Conservation (phyloP, 768 basidiomycete species). For the Hericium coralloides region DNA sequence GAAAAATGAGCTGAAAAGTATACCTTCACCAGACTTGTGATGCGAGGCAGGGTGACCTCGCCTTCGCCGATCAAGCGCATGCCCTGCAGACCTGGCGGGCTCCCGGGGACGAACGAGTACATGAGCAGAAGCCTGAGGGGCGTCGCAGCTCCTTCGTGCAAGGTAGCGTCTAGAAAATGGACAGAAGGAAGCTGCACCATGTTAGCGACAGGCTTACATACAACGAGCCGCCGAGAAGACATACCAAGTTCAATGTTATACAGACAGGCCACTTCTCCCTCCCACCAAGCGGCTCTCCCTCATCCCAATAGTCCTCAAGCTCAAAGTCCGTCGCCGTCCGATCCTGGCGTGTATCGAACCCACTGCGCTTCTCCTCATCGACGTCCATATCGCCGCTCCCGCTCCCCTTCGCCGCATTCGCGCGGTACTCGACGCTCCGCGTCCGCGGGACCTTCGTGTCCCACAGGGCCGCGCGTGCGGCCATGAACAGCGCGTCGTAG, state of each 20-base stretch:
- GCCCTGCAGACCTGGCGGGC: conserved; percentile 41
- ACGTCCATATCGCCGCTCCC: conserved; percentile 43
- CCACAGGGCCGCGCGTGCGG: conserved; percentile 70
- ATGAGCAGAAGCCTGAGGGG: conserved; percentile 52
- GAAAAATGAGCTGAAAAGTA: conserved; percentile 4
- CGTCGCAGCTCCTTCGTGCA: conserved; percentile 61
- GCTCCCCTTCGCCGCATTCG: conserved; percentile 21
- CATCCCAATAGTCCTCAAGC: conserved; percentile 81
- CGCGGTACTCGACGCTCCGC: conserved; percentile 58
- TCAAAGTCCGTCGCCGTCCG: conserved; percentile 70
- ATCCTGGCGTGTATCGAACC: conserved; percentile 47
- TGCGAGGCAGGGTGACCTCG: conserved; percentile 38
- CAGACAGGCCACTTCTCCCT: conserved; percentile 67
- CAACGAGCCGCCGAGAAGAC: conserved; percentile 11
- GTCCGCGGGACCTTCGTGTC: conserved; percentile 76
- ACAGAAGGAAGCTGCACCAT: conserved; percentile 39
- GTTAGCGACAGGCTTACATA: background rate
- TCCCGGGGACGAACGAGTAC: conserved; percentile 45
- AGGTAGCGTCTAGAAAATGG: conserved; percentile 69
- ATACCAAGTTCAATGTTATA: conserved; percentile 69
- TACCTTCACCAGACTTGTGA: conserved; percentile 51
- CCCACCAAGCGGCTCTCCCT: conserved; percentile 58
- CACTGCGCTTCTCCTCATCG: conserved; percentile 37
- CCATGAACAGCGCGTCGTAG: conserved; percentile 72
- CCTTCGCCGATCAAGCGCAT: conserved; percentile 58